Percentiles rank a stretch among this genome's conserved stretches.
phyloP scores from a whole-genome alignment of 345 rosid species.

The Pseudoturritis turrita region DNA sequence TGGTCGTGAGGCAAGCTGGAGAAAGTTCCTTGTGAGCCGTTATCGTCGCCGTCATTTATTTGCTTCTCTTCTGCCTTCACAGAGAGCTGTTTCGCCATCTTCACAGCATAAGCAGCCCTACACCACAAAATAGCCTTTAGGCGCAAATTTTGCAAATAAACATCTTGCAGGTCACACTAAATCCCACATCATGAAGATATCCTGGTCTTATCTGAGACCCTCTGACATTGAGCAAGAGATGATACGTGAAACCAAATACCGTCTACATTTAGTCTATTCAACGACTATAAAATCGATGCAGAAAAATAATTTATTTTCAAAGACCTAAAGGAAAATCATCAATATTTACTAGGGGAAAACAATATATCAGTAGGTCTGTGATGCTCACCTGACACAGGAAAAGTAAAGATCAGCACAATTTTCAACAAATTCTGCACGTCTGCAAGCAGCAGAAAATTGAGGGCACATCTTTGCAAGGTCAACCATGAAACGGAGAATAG shows the following conservation, averaged over 20 bases:
- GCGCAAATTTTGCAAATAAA: background rate
- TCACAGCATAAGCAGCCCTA: conserved; percentile 92
- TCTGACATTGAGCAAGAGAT: conserved; percentile 5
- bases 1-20: conserved; percentile 86
- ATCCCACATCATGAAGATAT: background rate
- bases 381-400: conserved; percentile 88
- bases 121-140: conserved; percentile 22
- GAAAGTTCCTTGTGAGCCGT: conserved; percentile 71
- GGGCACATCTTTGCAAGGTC: conserved; percentile 98
- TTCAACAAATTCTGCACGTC: conserved; percentile 87
- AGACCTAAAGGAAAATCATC: background rate
- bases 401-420: conserved; percentile 91
- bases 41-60: conserved; percentile 73
- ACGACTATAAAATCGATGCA: background rate
- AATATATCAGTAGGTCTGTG: conserved; percentile 14
- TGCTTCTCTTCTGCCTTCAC: conserved; percentile 72
- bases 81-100: conserved; percentile 76
- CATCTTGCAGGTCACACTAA: conserved; percentile 3
- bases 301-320: background rate
- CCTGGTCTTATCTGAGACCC: conserved; percentile 5
- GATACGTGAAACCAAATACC: conserved; percentile 2
- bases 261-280: background rate
- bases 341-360: conserved; percentile 16
- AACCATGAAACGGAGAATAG: conserved; percentile 98
- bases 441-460: conserved; percentile 88